Conservation (phyloP, 805 yeast species). For the Henningerozyma blattae region DNA sequence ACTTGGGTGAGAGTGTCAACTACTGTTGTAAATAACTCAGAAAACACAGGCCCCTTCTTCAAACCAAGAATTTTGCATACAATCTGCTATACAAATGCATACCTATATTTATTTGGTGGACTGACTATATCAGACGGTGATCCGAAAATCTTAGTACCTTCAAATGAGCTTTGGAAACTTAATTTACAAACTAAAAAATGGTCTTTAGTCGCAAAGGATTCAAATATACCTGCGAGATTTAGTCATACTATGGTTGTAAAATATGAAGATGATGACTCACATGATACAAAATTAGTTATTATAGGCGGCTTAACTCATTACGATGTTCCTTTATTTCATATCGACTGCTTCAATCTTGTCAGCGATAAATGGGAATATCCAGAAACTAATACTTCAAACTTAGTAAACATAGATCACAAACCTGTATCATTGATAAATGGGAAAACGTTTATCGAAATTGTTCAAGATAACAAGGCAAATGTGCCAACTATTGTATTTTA, state of each 20-base stretch:
- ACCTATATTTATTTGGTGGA: conserved; percentile 59
- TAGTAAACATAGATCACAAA: conserved; percentile 9
- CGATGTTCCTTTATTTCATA: conserved; percentile 16
- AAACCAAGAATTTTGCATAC: conserved; percentile 45
- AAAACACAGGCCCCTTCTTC: too few species aligned
- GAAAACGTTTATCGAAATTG: not conserved
- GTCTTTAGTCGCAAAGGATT: conserved; percentile 35
- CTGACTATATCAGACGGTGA: conserved; percentile 29
- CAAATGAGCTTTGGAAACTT: conserved; percentile 65
- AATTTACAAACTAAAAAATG: conserved; percentile 40
- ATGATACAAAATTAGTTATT: conserved; percentile 20
- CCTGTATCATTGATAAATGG: not conserved
- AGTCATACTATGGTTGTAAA: conserved; percentile 37
- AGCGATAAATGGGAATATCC: conserved; percentile 18
- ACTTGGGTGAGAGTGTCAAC: conserved; percentile 38
- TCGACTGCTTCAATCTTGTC: conserved; percentile 20
- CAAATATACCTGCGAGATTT: conserved; percentile 31
- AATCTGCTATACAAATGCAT: conserved; percentile 36
- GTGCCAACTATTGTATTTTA: conserved; percentile 18
- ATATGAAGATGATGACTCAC: conserved; percentile 14
- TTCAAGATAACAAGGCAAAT: conserved; percentile 17
- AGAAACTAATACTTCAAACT: conserved; percentile 5
- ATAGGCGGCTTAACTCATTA: conserved; percentile 22
- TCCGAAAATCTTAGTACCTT: conserved; percentile 29
- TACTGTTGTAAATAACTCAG: conserved; percentile 3